These are phyloP conservation scores for Lithohypha guttulata DNA, from an alignment of 2,329 filamentous ascomycete genomes.

Conservation along the genomic window DNA sequence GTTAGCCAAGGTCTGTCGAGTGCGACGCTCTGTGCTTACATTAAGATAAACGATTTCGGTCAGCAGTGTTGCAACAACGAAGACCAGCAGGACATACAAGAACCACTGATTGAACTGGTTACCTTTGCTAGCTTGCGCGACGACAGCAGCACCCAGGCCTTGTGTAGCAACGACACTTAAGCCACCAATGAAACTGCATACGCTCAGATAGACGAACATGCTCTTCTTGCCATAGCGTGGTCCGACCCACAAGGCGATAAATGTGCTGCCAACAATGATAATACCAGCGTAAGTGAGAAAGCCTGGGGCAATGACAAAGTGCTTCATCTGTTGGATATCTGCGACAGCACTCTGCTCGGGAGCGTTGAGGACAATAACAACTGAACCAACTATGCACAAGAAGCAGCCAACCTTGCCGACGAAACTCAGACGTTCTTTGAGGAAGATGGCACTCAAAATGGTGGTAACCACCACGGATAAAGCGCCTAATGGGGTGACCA, in stretches of 20 bases:
- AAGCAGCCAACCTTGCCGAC: constrained; percentile 95
- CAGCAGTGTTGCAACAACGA: constrained; percentile 77
- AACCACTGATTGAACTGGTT: constrained; percentile 98
- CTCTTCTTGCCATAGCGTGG: constrained; percentile 90
- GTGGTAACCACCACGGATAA: constrained; percentile 88
- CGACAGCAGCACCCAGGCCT: constrained; percentile 79
- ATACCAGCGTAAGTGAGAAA: constrained; percentile 79
- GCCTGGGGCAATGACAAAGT: constrained; percentile 72
- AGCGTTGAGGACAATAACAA: constrained; percentile 90
- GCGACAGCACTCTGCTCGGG: constrained; percentile 74
- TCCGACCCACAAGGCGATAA: constrained; percentile 68
- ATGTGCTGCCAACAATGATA: constrained; percentile 59
- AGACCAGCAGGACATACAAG: constrained; percentile 79
- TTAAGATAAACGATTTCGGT: constrained; percentile 95
- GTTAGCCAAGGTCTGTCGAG: constrained; percentile 6
- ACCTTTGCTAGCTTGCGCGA: constrained; percentile 70
- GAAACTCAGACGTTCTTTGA: constrained; percentile 90
- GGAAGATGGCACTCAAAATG: constrained; percentile 81
- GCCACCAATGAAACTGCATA: constrained; percentile 90
- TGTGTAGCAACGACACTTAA: constrained; percentile 92
- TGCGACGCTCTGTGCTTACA: constrained; percentile 46
- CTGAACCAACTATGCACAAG: constrained; percentile 82
- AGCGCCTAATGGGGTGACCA: constrained; percentile 85
- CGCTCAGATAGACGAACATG: constrained; percentile 94
- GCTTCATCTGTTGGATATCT: constrained; percentile 85